These are phyloP conservation scores for Trametes villosa DNA, from an alignment of 768 basidiomycete genomes.

Conservation along the genomic window DNA sequence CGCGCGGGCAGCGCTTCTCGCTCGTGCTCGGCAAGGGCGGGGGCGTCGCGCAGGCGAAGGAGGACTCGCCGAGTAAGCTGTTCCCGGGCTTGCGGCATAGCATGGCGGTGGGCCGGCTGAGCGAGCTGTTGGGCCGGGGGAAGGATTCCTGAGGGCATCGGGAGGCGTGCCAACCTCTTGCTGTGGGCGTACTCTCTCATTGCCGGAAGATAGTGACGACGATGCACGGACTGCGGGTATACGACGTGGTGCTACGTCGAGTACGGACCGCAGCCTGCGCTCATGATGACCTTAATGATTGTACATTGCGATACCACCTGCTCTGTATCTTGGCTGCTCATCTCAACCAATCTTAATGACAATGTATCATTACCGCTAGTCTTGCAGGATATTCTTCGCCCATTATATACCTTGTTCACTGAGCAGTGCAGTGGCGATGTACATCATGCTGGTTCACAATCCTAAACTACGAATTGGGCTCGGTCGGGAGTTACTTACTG, in stretches of 20 bases:
- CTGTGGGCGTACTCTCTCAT: too few species aligned
- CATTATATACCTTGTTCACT: too few species aligned
- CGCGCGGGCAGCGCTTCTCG: conserved; percentile 57
- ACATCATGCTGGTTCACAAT: too few species aligned
- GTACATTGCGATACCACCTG: not conserved
- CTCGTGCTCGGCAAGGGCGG: conserved; percentile 51
- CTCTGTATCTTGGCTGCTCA: not conserved
- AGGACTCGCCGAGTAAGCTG: conserved; percentile 22
- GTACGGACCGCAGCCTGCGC: not conserved
- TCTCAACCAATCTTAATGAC: not conserved
- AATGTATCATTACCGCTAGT: not conserved
- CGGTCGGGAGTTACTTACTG: too few species aligned
- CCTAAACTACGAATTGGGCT: too few species aligned
- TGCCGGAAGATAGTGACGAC: too few species aligned
- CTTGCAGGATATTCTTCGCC: too few species aligned
- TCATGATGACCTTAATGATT: not conserved
- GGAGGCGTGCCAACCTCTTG: too few species aligned
- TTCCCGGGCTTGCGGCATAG: conserved; percentile 37
- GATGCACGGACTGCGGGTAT: not conserved
- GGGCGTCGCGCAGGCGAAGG: conserved; percentile 21
- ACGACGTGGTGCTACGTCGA: not conserved
- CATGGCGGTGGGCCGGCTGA: conserved; percentile 57
- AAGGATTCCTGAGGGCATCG: conserved; percentile 6
- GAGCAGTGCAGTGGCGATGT: too few species aligned
- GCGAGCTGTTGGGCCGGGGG: conserved; percentile 50